Evolutionary conservation across 805 yeast species (phyloP), one percentile per base, ranked within the genome.

Genomic region (Jamesozyma hellenica): DNA sequence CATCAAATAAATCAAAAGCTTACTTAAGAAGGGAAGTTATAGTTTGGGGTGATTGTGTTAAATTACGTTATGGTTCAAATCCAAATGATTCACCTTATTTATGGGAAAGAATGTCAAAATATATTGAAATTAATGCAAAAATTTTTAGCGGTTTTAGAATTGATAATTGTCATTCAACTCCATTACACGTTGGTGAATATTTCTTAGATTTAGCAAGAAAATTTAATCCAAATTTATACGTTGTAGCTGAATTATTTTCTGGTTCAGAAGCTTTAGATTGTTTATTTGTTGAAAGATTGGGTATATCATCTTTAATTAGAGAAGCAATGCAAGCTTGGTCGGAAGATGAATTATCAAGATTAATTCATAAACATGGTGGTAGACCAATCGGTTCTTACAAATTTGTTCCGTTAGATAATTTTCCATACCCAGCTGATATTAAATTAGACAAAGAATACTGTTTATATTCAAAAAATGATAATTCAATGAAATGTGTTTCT

Each of bases 311-410:
- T 4, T 68, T 92, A 48, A 82, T 90, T 40, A 75, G 98, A 55
- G 98, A 90, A 56, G 97, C 97, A 1, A 90, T 92, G 95, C 96
- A 87, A 64, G 92, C 96, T 1, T 80, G 92, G 79, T 77, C 82
- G 11, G 92, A 83, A 11, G 79, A 74, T 29, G 97, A 90, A 55
- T 70, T 90, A 26, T 85, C 96, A 3, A 68, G 90, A 42, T 68
- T 88, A 37, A 82, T 90, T 19, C 95, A 90, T 58, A 76, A 79
- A 52, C 94, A 90, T 59, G 97, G 96, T 28, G 98, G 98, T 3
- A 70, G 86, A 48, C 96, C 97, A 28, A 83, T 90, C 58, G 98
- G 98, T 4, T 86, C 96, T 0, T 79, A 82, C 50, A 75, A 78
- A 38, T 82, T 85, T 73, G 64, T 81, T 35, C 90, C 94, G 1